Base-by-base conservation (phyloP, 1,284 basidiomycete genomes). In the Ganoderma meredithae region DNA sequence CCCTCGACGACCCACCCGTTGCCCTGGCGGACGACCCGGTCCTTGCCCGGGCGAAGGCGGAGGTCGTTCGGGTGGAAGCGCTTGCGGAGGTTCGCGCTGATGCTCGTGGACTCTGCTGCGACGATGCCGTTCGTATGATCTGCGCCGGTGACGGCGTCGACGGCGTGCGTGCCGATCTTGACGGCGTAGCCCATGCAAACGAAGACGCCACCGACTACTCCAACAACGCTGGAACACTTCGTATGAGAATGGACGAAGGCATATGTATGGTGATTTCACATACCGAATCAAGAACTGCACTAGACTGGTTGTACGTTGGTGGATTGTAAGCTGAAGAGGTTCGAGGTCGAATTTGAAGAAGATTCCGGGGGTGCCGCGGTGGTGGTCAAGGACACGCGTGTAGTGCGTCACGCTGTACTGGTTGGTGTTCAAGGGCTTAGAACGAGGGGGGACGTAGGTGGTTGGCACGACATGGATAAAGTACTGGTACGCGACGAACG, bases 291-390 rank as follows among this genome's bases (percentile, higher is more conserved):
- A 78, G 72, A 99, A 89, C 72, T 96, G 91, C 1, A 92, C 78
- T 58, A 99, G 81, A 0, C 89, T 84, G 0, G 93, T 96, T 1
- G 96, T 97, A 9, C 96, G 88, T 79, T 98, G 95, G 71, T 92
- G 88, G 61, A 99, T 90, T 0, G 89, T 93, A 73, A 99, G 85
- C 12, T 88, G 85, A 79, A 99, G 87, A 1, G 96, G 95, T 77
- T 99, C 97, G 36, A 99, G 83, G 71, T 99, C 97, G 78, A 96
- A 98, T 79, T 97, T 97, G 90, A 97, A 96, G 84, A 96, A 97
- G 76, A 97, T 96, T 19, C 95, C 95, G 0, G 97, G 97, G 0
- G 95, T 92, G 4, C 93, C 95, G 33, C 84, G 81, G 69, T 93
- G 89, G 76, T 96, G 94, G 58, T 91, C 84, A 13, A 98, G 84